Percentiles rank a stretch among this genome's conserved stretches.
Conservation (phyloP, 257 asterid genomes). For the Capsicum baccatum region DNA sequence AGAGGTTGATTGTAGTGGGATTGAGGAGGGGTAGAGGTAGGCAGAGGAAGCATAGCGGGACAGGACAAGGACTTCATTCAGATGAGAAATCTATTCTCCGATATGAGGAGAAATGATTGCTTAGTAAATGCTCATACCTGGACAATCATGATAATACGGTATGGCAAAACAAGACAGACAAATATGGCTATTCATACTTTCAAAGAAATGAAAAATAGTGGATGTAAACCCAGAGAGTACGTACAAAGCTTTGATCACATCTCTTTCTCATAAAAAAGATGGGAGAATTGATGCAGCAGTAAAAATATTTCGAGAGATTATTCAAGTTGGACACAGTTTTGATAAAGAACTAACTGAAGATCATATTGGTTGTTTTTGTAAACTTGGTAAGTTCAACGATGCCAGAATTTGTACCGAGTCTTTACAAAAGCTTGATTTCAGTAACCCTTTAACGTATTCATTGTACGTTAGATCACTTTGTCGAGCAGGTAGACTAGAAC, state of each 20-base stretch:
- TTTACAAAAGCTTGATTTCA: constrained; percentile 58
- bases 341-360: constrained; percentile 70
- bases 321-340: constrained; percentile 51
- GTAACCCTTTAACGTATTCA: constrained; percentile 64
- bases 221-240: constrained; percentile 65
- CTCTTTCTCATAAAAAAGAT: constrained; percentile 77
- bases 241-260: constrained; percentile 57
- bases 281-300: constrained; percentile 76
- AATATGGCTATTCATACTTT: constrained; percentile 66
- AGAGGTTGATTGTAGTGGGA: too few relatives aligned
- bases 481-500: constrained; percentile 73
- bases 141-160: constrained; percentile 90
- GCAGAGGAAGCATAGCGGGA: constrained; percentile 50
- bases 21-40: too few relatives aligned
- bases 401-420: constrained; percentile 65
- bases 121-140: constrained; percentile 74
- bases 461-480: constrained; percentile 73
- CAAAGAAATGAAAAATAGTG: constrained; percentile 69
- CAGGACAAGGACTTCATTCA: constrained; percentile 77
- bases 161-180: constrained; percentile 81
- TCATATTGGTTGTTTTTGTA: constrained; percentile 70
- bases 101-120: constrained; percentile 73
- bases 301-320: constrained; percentile 63
- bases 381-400: constrained; percentile 58
- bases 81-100: constrained; percentile 74